Evolutionary conservation across 2,329 filamentous ascomycete genomes (phyloP), one percentile per base, ranked within the genome.

Genomic region (Trichoderma citrinoviride): DNA sequence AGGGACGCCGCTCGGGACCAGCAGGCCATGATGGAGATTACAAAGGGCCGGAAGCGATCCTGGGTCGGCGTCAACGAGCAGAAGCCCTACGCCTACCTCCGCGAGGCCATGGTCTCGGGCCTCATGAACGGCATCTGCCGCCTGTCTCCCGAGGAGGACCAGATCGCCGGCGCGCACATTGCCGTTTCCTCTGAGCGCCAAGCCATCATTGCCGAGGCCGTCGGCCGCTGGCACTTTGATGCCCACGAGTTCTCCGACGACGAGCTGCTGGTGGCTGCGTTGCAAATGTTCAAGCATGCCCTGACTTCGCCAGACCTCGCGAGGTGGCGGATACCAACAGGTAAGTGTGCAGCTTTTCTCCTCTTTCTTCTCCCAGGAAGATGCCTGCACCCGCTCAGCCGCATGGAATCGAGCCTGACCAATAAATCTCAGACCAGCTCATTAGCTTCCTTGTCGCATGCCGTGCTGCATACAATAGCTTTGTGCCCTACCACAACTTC

Each of bases 401-500:
- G 25, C 21, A n/a, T 41, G 43, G 58, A 58, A 44, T 64, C 62
- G 64, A 68, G 75, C 71, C 81, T 85, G 75, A 84, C 77, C 71
- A 66, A 40, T 58, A 67, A 67, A 66, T 61, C 68, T 49, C 72
- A 91, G 92, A 91, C 71, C 89, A 96, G 75, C 82, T 99, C 29
- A 90, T 90, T 69, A 88, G 87, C 61, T 98, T 97, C 73, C 82
- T 98, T 67, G 85, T 96, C 68, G 93, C 93, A 61, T 95, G 93
- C 73, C 90, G 94, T 67, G 88, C 90, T 54, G 92, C 95, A n/a
- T 99, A 99, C 80, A 98, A 98, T 76, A 90, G 87, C 65, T 97
- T 97, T 76, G 93, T 97, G 41, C 91, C 94, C 23, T 99, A 98
- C 74, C 95, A 99, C 81, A 99, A 99, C 78, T 99, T 98, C 76